Evolutionary conservation across 352 stramenopile genomes (phyloP).

Genomic region (Phytopythium helicoides): DNA sequence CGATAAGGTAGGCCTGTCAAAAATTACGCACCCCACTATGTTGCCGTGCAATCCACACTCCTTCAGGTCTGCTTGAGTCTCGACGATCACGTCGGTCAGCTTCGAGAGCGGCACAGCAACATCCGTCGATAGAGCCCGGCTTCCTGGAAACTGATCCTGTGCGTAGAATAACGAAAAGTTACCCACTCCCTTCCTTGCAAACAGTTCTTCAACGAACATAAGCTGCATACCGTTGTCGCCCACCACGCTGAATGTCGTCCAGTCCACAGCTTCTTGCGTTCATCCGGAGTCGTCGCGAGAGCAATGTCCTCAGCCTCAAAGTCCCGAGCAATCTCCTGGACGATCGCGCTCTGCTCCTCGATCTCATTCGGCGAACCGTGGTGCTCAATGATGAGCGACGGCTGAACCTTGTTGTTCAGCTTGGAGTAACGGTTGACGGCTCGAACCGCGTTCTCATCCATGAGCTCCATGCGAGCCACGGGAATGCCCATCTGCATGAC

Average conservation of each 20-base stretch:
- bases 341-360: slow-evolving; percentile 75
- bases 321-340: slow-evolving; percentile 79
- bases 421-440: slow-evolving; percentile 81
- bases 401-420: slow-evolving; percentile 60
- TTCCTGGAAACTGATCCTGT: slow-evolving; percentile 64
- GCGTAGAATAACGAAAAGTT: not conserved
- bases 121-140: slow-evolving; percentile 89
- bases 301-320: slow-evolving; percentile 76
- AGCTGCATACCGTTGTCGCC: slow-evolving; percentile 47
- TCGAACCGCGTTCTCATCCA: slow-evolving; percentile 65
- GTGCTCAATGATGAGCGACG: slow-evolving; percentile 95
- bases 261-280: slow-evolving; percentile 73
- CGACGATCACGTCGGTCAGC: slow-evolving; percentile 89
- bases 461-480: slow-evolving; percentile 80
- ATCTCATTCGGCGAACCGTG: slow-evolving; percentile 67
- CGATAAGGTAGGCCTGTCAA: not conserved
- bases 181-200: not conserved
- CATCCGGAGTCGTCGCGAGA: slow-evolving; percentile 53
- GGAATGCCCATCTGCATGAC: slow-evolving; percentile 85
- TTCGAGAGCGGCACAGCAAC: slow-evolving; percentile 94
- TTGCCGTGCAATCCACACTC: slow-evolving; percentile 81
- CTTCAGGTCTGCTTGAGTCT: slow-evolving; percentile 89
- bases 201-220: not conserved
- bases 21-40: slow-evolving; percentile 73
- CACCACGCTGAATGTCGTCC: slow-evolving; percentile 81